Conservation (phyloP, 2,329 filamentous ascomycete species). For the Diaporthe citrichinensis region DNA sequence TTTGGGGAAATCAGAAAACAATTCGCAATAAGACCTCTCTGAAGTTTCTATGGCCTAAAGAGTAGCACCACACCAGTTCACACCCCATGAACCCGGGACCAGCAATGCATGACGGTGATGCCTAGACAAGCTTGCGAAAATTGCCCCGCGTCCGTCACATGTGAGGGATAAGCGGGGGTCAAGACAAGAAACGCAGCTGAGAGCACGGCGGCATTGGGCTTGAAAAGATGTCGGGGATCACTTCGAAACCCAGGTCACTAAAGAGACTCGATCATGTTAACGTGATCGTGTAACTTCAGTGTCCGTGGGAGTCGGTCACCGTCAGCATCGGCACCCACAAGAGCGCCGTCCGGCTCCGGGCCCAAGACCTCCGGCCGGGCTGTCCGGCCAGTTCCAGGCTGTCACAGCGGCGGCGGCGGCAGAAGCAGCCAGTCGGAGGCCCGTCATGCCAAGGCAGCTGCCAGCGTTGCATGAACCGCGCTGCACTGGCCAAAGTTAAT, state of each 20-base stretch:
- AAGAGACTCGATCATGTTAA: background rate
- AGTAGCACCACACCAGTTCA: background rate
- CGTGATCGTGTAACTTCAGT: too few species aligned
- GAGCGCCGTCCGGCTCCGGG: background rate
- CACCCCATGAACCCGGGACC: background rate
- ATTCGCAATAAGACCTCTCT: background rate
- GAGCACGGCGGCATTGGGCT: background rate
- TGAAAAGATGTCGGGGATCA: background rate
- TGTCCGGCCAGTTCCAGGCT: background rate
- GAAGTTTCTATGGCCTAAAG: background rate
- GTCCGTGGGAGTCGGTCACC: too few species aligned
- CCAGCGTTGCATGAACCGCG: constrained; percentile 12
- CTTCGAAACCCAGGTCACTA: accelerated
- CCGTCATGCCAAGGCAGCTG: constrained; percentile 4
- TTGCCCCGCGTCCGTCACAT: background rate
- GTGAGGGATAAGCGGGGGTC: background rate
- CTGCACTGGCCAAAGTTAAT: constrained; percentile 25
- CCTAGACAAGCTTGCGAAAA: background rate
- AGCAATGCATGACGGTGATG: background rate
- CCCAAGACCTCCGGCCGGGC: background rate
- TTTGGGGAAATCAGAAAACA: background rate
- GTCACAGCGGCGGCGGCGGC: background rate
- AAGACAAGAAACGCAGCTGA: background rate
- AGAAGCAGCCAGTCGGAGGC: background rate
- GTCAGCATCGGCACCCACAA: background rate